Conservation (phyloP, 306 rosid species). For the Arachis hypogaea region DNA sequence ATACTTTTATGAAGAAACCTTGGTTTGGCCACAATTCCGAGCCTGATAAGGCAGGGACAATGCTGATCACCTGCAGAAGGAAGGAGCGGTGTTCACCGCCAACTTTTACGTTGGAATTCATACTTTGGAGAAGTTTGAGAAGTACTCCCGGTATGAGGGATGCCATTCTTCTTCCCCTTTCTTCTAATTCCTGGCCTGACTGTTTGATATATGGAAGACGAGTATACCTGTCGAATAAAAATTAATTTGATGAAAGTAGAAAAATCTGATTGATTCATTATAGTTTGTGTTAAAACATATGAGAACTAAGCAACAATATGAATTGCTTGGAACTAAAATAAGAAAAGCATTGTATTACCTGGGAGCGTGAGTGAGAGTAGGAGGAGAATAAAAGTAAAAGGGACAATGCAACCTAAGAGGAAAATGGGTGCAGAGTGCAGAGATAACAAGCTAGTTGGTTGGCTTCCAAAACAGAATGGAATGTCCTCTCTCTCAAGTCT, state of each 20-base stretch:
- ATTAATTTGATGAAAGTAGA: not conserved
- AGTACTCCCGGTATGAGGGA: constrained; percentile 87
- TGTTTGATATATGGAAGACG: constrained; percentile 12
- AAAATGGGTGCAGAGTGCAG: not conserved
- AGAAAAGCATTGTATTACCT: not conserved
- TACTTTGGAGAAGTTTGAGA: constrained; percentile 79
- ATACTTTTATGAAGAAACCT: constrained; percentile 86
- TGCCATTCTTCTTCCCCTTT: constrained; percentile 62
- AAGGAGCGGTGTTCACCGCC: constrained; percentile 85
- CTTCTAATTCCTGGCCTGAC: constrained; percentile 21
- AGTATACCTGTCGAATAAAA: constrained; percentile 11
- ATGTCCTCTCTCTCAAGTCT: constrained; percentile 21
- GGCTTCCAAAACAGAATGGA: constrained; percentile 25
- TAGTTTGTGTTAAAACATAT: not conserved
- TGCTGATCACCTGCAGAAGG: constrained; percentile 86
- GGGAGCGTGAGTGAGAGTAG: not conserved
- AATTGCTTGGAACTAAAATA: not conserved
- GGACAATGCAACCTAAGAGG: too few species aligned
- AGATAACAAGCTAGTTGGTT: constrained; percentile 23
- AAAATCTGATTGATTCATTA: not conserved
- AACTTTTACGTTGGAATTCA: constrained; percentile 71
- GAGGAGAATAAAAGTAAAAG: constrained; percentile 10
- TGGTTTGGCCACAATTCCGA: constrained; percentile 87
- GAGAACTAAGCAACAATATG: constrained; percentile 25
- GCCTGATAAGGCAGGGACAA: constrained; percentile 82